Base-by-base conservation (phyloP, 2,329 filamentous ascomycete genomes). In the Coleophoma eucalyptorum region DNA sequence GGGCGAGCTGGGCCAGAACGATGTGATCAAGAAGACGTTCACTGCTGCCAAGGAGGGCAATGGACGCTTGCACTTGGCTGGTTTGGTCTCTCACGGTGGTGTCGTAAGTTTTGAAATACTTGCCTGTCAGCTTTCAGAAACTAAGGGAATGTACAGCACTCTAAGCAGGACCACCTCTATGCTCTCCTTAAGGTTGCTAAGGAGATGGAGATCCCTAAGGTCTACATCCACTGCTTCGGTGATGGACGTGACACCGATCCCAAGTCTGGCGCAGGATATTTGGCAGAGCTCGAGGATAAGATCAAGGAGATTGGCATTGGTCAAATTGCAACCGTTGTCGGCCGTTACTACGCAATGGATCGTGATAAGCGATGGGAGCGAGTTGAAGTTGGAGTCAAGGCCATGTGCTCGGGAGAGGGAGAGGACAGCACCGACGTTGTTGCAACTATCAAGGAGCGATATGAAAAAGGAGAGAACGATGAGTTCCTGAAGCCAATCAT, bases 401-500 rank as follows among this genome's bases (percentile, higher is more conserved):
- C 57, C 53, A 68, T 99, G 62, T 76, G 96, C 43, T 76, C 81
- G 12, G 93, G 94, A 53, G 90, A 97, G 71, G 94, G 94, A 53
- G 91, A 97, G 72, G 81, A 85, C 53, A 89, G 84, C 70, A 81
- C 79, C 43, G 94, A 99, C 69, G 90, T 91, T 5, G 84, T 97
- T 54, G 83, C 87, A 69, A 89, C 90, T 13, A 84, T 99, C 70
- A 87, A 90, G 76, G 88, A 89, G 68, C 84, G 90, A 63, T 99
- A 99, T 69, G 86, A 86, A 63, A 86, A 88, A 65, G 86, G 83
- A 50, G 90, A 97, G 78, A 96, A 84, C 52, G 94, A 99, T 67
- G 94, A 99, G 79, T 99, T 99, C 81, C 77, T 99, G 62, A 97
- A 95, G 76, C 94, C 94, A 61, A 97, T 99, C 70, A 91, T 99